phyloP scores from a whole-genome alignment of 1,284 basidiomycete species.

The Laetiporus sulphureus region DNA sequence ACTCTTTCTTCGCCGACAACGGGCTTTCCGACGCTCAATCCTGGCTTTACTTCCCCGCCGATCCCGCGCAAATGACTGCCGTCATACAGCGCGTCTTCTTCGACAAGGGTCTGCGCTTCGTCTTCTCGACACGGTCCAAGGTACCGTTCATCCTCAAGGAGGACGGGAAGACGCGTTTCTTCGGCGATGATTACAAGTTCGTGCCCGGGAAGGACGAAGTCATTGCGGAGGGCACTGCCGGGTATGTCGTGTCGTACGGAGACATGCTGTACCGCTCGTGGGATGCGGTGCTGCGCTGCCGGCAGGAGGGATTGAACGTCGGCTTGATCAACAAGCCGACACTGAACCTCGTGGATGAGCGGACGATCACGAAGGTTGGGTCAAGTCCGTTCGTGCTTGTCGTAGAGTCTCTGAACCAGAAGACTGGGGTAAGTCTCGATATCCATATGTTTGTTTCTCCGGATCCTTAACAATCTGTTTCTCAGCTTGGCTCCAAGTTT shows the following conservation, averaged over 20 bases:
- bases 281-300: slow-evolving; percentile 71
- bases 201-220: slow-evolving; percentile 78
- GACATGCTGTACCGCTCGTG: slow-evolving; percentile 78
- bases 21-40: slow-evolving; percentile 73
- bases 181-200: slow-evolving; percentile 69
- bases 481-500: slow-evolving; percentile 69
- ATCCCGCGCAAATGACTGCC: slow-evolving; percentile 73
- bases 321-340: slow-evolving; percentile 82
- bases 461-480: slow-evolving; percentile 1
- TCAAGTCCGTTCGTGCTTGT: slow-evolving; percentile 70
- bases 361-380: slow-evolving; percentile 67
- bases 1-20: slow-evolving; percentile 83
- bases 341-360: slow-evolving; percentile 76
- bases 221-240: slow-evolving; percentile 60
- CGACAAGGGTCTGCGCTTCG: slow-evolving; percentile 71
- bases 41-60: slow-evolving; percentile 82
- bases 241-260: slow-evolving; percentile 75
- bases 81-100: slow-evolving; percentile 75
- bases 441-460: neutral
- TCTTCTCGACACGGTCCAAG: slow-evolving; percentile 84
- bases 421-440: slow-evolving; percentile 68
- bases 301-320: slow-evolving; percentile 67
- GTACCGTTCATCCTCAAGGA: slow-evolving; percentile 80
- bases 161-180: slow-evolving; percentile 60
- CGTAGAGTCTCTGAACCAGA: slow-evolving; percentile 81